These are phyloP conservation scores for Dactylorhiza incarnata DNA, from an alignment of 106 monocot species.

Conservation along the genomic window DNA sequence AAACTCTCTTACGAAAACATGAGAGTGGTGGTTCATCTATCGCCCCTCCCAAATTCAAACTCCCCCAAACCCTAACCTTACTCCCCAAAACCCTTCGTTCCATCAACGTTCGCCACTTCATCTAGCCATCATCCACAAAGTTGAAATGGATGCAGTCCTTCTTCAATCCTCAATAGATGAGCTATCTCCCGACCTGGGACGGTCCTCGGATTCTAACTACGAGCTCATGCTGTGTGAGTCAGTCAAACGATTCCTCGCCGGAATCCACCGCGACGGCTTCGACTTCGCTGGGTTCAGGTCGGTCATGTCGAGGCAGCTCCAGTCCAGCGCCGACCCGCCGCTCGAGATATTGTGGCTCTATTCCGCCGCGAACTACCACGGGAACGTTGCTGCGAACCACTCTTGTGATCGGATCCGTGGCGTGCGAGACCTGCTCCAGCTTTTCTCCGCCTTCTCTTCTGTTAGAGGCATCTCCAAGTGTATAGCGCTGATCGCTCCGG, in stretches of 20 bases:
- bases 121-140: neutral
- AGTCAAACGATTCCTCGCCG: slow-evolving; percentile 47
- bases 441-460: slow-evolving; percentile 54
- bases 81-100: slow-evolving; percentile 6
- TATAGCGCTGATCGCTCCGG: slow-evolving; percentile 71
- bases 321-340: slow-evolving; percentile 63
- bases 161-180: slow-evolving; percentile 32
- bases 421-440: slow-evolving; percentile 49
- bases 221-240: slow-evolving; percentile 62
- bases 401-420: slow-evolving; percentile 23
- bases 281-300: slow-evolving; percentile 65
- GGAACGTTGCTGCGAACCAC: slow-evolving; percentile 13
- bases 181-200: slow-evolving; percentile 10
- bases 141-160: slow-evolving; percentile 48
- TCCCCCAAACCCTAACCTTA: slow-evolving; percentile 23
- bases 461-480: slow-evolving; percentile 38
- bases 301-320: slow-evolving; percentile 56
- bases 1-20: too few species aligned
- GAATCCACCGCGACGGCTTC: slow-evolving; percentile 22
- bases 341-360: slow-evolving; percentile 81
- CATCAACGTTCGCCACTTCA: neutral
- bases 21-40: too few species aligned
- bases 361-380: slow-evolving; percentile 59
- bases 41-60: slow-evolving; percentile 4
- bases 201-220: slow-evolving; percentile 18